Conservation (phyloP, 2,329 filamentous ascomycete species). For the Fusarium sp. region DNA sequence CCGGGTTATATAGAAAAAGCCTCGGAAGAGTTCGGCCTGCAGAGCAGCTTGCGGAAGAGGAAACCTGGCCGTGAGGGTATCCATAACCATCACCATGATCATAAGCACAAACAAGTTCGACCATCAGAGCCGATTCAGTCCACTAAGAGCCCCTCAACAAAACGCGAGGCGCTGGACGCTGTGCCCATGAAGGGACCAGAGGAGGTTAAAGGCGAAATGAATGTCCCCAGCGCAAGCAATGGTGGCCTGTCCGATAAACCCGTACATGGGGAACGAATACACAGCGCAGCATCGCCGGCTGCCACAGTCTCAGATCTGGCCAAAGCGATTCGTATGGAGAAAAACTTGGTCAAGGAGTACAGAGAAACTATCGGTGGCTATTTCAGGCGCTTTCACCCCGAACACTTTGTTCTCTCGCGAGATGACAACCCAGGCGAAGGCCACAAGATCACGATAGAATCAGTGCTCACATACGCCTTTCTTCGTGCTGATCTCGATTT, state of each 20-base stretch:
- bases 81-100: constrained; percentile 31
- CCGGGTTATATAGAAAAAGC: constrained; percentile 90
- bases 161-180: constrained; percentile 42
- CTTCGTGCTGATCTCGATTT: constrained; percentile 95
- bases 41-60: constrained; percentile 73
- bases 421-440: constrained; percentile 42
- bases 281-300: constrained; percentile 55
- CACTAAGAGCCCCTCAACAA: constrained; percentile 26
- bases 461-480: constrained; percentile 90
- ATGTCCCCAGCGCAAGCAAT: constrained; percentile 47
- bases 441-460: constrained; percentile 70
- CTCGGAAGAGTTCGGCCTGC: constrained; percentile 77
- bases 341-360: constrained; percentile 78
- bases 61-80: constrained; percentile 43
- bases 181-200: constrained; percentile 61
- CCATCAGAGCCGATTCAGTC: constrained; percentile 12
- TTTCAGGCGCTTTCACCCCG: constrained; percentile 87
- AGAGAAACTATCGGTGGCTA: constrained; percentile 90
- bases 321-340: constrained; percentile 75
- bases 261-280: constrained; percentile 49
- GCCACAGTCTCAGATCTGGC: constrained; percentile 62
- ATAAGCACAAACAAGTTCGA: constrained; percentile 26
- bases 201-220: constrained; percentile 52
- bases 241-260: constrained; percentile 48
- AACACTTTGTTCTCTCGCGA: constrained; percentile 69